A percentile compares a stretch with the other conserved stretches of the same genome.
These are phyloP conservation scores for Eurotiales sp. DNA, from an alignment of 2,329 filamentous ascomycete species.

Conservation along the genomic window DNA sequence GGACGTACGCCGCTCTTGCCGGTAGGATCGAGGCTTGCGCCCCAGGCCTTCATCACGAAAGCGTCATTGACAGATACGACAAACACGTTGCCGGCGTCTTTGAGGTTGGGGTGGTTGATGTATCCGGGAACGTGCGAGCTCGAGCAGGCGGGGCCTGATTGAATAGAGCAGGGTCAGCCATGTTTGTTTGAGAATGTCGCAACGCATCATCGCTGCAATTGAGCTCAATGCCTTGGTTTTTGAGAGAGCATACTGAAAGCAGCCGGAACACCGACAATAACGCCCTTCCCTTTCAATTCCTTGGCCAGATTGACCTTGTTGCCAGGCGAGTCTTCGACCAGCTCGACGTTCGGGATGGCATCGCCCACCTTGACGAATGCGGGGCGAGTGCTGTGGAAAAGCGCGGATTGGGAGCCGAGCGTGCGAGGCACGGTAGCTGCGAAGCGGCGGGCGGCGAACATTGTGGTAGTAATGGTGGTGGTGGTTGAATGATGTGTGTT, in stretches of 20 bases:
- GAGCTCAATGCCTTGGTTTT: too few species aligned
- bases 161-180: not conserved
- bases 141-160: conserved; percentile 57
- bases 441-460: conserved; percentile 38
- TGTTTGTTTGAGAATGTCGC: not conserved
- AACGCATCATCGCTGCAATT: too few species aligned
- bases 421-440: conserved; percentile 29
- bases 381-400: conserved; percentile 39
- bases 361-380: conserved; percentile 71
- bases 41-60: conserved; percentile 95
- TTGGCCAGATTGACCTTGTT: conserved; percentile 85
- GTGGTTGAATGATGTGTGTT: not conserved
- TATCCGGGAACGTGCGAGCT: conserved; percentile 78
- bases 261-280: conserved; percentile 82
- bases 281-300: conserved; percentile 70
- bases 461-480: too few species aligned
- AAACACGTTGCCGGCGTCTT: conserved; percentile 77
- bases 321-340: conserved; percentile 81
- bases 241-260: conserved; percentile 59
- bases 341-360: conserved; percentile 68
- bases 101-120: conserved; percentile 73
- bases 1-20: conserved; percentile 69
- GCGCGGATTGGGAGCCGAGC: conserved; percentile 26
- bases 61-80: conserved; percentile 91
- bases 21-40: conserved; percentile 68